Evolutionary conservation across 306 rosid species (phyloP).

Genomic region (Casuarina cunninghamiana): DNA sequence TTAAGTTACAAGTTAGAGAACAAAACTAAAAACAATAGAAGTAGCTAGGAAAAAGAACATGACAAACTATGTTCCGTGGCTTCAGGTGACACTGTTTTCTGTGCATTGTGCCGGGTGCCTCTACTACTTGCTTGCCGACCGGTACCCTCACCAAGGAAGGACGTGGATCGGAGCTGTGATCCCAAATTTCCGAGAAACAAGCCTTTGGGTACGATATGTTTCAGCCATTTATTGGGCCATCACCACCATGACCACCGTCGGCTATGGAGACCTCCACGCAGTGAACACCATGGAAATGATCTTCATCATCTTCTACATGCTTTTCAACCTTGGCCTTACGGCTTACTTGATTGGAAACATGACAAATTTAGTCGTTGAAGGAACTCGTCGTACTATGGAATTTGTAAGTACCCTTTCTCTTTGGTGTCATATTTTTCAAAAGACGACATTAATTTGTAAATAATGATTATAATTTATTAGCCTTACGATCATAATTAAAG

Average conservation of each 20-base stretch:
- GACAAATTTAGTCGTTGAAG: constrained; percentile 94
- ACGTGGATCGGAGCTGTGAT: constrained; percentile 83
- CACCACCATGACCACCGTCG: constrained; percentile 94
- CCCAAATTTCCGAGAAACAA: constrained; percentile 71
- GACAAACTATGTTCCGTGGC: not conserved
- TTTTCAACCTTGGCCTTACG: constrained; percentile 91
- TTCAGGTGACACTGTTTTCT: constrained; percentile 68
- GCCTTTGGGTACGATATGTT: constrained; percentile 64
- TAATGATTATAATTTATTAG: too few species aligned
- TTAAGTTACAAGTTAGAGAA: too few species aligned
- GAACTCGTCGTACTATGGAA: constrained; percentile 96
- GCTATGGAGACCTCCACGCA: constrained; percentile 94
- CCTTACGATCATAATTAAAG: too few species aligned
- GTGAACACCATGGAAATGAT: constrained; percentile 78
- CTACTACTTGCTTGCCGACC: constrained; percentile 78
- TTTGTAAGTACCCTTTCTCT: constrained; percentile 49
- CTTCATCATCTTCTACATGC: constrained; percentile 87
- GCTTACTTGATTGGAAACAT: constrained; percentile 97
- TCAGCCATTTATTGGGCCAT: constrained; percentile 89
- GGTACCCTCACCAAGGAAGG: constrained; percentile 60
- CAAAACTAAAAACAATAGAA: not conserved
- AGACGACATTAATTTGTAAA: too few species aligned
- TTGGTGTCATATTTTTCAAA: too few species aligned
- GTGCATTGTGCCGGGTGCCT: constrained; percentile 88
- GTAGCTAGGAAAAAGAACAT: not conserved